phyloP scores from a whole-genome alignment of 2,329 filamentous ascomycete species.

The Cercospora zeae-maydis region DNA sequence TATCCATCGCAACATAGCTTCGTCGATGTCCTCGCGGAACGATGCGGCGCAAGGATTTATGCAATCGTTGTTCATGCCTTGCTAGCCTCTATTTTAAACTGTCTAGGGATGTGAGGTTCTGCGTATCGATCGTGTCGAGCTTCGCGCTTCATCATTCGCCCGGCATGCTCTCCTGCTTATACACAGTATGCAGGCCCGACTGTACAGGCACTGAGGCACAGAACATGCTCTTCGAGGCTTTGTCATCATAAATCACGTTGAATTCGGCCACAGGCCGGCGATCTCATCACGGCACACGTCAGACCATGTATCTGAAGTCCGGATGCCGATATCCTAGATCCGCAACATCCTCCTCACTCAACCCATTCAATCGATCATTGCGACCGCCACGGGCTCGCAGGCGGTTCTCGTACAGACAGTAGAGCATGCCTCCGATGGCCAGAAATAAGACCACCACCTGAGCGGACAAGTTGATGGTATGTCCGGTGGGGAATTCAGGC shows the following conservation, averaged over 20 bases:
- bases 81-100: no score
- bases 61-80: no score
- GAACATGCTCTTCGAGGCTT: neutral
- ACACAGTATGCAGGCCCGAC: no score
- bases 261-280: neutral
- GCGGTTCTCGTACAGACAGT: slow-evolving; percentile 54
- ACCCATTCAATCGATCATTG: slow-evolving; percentile 49
- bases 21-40: no score
- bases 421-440: slow-evolving; percentile 49
- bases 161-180: no score
- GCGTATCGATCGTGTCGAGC: no score
- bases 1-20: no score
- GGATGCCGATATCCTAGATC: slow-evolving; percentile 55
- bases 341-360: slow-evolving; percentile 46
- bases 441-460: slow-evolving; percentile 48
- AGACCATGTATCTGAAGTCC: slow-evolving; percentile 55
- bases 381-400: slow-evolving; percentile 48
- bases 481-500: slow-evolving; percentile 49
- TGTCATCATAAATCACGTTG: neutral
- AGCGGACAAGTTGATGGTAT: slow-evolving; percentile 56
- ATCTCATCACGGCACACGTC: neutral
- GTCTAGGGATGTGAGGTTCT: no score
- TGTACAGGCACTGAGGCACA: no score
- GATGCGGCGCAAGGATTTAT: no score
- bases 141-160: no score